Conservation (phyloP, 2,329 filamentous ascomycete genomes). For the Albophoma yamanashiensis region DNA sequence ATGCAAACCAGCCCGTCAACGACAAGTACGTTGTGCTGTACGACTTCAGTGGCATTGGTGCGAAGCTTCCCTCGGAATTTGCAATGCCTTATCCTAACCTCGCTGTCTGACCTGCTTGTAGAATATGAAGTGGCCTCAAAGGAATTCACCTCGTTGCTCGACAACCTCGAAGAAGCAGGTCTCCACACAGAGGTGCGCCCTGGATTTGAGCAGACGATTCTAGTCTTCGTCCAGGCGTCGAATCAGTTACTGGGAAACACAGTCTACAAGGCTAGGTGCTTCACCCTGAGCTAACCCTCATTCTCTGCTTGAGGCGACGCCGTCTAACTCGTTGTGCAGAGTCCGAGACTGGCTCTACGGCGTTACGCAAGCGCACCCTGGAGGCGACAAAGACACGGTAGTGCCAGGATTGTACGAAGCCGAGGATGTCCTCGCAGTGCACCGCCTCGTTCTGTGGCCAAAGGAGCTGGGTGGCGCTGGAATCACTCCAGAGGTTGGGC, state of each 20-base stretch:
- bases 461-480: constrained; percentile 50
- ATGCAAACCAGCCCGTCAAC: constrained; percentile 8
- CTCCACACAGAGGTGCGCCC: constrained; percentile 62
- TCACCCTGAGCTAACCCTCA: neutral
- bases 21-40: constrained; percentile 31
- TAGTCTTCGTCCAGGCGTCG: constrained; percentile 57
- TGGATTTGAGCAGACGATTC: constrained; percentile 54
- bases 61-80: constrained; percentile 1
- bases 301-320: no score
- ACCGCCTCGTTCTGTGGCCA: constrained; percentile 53
- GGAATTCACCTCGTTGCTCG: constrained; percentile 35
- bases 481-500: constrained; percentile 44
- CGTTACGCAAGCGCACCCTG: constrained; percentile 53
- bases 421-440: constrained; percentile 60
- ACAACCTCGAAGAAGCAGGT: constrained; percentile 50
- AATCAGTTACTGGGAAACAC: constrained; percentile 52
- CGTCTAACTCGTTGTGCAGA: constrained; percentile 24
- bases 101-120: constrained; percentile 4
- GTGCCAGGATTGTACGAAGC: constrained; percentile 43
- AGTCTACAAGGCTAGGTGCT: constrained; percentile 40
- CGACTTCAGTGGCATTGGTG: constrained; percentile 24
- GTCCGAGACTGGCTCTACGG: constrained; percentile 69
- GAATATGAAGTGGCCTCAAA: constrained; percentile 21
- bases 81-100: neutral
- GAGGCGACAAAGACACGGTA: constrained; percentile 39